Evolutionary conservation across 192 early-diverging fungal genomes (phyloP).

Genomic region (Umbelopsis sp.): DNA sequence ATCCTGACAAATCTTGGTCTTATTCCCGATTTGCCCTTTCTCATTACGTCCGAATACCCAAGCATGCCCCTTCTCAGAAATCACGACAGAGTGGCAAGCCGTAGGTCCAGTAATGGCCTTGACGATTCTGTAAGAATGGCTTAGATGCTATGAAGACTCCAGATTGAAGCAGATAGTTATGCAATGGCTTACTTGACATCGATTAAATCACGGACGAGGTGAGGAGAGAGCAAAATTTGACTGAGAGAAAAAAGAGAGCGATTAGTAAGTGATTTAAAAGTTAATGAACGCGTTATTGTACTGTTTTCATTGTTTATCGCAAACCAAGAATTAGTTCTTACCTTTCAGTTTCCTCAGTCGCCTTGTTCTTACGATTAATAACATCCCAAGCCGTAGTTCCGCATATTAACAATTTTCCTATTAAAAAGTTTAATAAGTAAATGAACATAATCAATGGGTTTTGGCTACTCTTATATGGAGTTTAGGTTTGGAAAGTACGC

Average conservation of each 20-base stretch:
- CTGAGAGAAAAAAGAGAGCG: conserved; percentile 2
- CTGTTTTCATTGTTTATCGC: neutral
- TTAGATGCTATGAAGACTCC: neutral
- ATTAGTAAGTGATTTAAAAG: neutral
- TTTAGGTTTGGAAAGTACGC: too few relatives aligned
- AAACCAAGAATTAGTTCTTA: neutral
- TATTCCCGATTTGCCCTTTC: conserved; percentile 47
- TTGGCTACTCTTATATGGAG: too few relatives aligned
- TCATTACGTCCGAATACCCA: conserved; percentile 53
- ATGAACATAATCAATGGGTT: neutral
- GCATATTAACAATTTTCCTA: conserved; percentile 29
- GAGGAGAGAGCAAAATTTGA: conserved; percentile 41
- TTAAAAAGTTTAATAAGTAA: neutral
- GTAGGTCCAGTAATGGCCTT: conserved; percentile 42
- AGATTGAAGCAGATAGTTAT: neutral
- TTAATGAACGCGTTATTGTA: neutral
- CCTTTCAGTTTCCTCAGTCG: conserved; percentile 15
- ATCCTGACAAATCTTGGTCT: conserved; percentile 32
- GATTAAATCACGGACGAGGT: conserved; percentile 47
- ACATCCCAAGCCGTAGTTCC: conserved; percentile 27
- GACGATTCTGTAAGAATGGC: conserved; percentile 30
- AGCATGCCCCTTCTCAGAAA: conserved; percentile 46
- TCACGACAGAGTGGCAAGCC: conserved; percentile 45
- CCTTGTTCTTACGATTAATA: conserved; percentile 26
- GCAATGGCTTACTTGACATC: conserved; percentile 43